Evolutionary conservation across 371 early-diverging fungal genomes (phyloP), one percentile per base, ranked within the genome.

Genomic region (Mucor piriformis): DNA sequence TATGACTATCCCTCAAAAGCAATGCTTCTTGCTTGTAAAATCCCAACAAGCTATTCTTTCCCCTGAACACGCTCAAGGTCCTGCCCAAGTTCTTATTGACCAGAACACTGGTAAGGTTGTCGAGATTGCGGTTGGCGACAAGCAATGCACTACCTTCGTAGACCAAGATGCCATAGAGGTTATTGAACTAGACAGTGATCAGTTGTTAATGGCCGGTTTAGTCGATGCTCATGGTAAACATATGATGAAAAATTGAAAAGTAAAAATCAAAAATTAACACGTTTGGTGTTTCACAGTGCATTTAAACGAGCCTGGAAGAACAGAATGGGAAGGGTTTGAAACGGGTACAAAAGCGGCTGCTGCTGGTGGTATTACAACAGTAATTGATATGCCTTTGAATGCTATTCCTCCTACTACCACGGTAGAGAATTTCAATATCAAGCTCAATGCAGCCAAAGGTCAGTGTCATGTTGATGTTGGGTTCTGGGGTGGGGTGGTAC

Each of bases 311-410:
- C 92, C 91, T 15, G 92, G 92, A 25, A 82, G 92, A 66, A 92
- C 92, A 46, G 84, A 88, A 57, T 92, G 92, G 92, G 92, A 92
- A 70, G 92, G 92, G 8, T 89, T 92, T 51, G 87, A 82, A 54
- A 92, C 89, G 2, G 92, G 89, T 49, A 90, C 91, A 33, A 84
- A 83, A 51, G 88, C 92, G 32, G 92, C 92, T 29, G 91, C 91
- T 21, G 90, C 91, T 33, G 88, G 92, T 46, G 92, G 92, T 63
- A 85, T 88, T 33, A 87, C 89, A 0, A 90, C 91, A 0, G 82
- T 92, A 24, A 81, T 92, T 47, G 92, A 92, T 64, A 92, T 92
- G 92, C 92, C 92, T n/a, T 77, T 92, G 58, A 92, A 92, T 75
- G 88, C 91, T 27, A 92, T 92, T 59, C 92, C 92, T 18, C 90